phyloP scores from a whole-genome alignment of 2,329 filamentous ascomycete genomes.

The Neofusicoccum cordaticola region DNA sequence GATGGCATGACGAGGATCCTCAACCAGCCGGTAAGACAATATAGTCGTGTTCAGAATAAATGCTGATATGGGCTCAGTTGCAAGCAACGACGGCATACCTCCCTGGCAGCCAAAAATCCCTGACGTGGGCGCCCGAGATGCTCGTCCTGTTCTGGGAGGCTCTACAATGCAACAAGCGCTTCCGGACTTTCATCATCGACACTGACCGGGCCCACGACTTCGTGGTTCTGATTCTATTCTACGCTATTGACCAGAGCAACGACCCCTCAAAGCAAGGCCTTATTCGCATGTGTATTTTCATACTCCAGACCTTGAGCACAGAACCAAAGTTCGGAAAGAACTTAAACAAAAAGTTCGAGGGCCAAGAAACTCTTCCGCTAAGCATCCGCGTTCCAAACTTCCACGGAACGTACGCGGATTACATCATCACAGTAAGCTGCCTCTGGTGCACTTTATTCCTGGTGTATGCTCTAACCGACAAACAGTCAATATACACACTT shows the following conservation, averaged over 20 bases:
- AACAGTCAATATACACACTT: conserved; percentile 80
- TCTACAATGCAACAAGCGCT: conserved; percentile 95
- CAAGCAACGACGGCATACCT: conserved; percentile 87
- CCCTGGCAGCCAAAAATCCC: conserved; percentile 73
- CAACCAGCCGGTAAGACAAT: conserved; percentile 66
- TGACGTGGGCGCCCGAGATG: conserved; percentile 90
- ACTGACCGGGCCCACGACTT: conserved; percentile 93
- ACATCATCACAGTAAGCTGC: conserved; percentile 73
- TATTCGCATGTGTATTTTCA: conserved; percentile 95
- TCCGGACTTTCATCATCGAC: conserved; percentile 94
- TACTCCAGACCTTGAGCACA: conserved; percentile 90
- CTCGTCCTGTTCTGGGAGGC: conserved; percentile 98
- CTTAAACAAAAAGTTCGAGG: conserved; percentile 83
- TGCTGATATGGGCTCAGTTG: conserved; percentile 46
- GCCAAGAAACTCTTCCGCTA: conserved; percentile 79
- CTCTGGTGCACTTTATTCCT: not conserved
- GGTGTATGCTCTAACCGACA: conserved; percentile 25
- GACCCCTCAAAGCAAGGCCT: conserved; percentile 87
- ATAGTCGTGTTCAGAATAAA: not conserved
- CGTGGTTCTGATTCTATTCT: conserved; percentile 84
- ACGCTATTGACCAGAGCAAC: conserved; percentile 83
- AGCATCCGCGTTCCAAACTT: conserved; percentile 82
- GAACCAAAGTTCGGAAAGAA: conserved; percentile 87
- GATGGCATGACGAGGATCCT: conserved; percentile 91
- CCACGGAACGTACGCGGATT: conserved; percentile 87